Conservation (phyloP, 306 rosid species). For the Casuarina equisetifolia region DNA sequence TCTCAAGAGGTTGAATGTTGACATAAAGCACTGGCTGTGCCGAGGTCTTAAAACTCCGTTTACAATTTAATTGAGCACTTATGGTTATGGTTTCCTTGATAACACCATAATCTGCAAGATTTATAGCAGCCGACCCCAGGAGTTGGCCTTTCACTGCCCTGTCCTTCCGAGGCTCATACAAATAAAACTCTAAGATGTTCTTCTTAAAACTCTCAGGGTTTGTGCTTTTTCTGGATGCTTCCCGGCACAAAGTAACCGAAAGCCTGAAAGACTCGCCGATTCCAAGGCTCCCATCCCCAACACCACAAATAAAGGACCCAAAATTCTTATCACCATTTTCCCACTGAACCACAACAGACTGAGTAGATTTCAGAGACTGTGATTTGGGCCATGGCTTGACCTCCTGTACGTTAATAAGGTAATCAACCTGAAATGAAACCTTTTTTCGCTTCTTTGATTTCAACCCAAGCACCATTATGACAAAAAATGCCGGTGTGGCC, state of each 20-base stretch:
- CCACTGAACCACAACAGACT: constrained; percentile 69
- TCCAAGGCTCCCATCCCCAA: constrained; percentile 47
- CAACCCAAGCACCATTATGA: constrained; percentile 76
- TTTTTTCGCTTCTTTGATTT: constrained; percentile 63
- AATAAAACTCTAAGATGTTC: constrained; percentile 58
- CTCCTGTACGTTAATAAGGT: constrained; percentile 60
- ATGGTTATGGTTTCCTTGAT: constrained; percentile 45
- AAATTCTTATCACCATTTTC: constrained; percentile 58
- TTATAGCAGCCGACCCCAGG: constrained; percentile 59
- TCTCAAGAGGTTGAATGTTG: constrained; percentile 58
- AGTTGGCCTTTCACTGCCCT: constrained; percentile 57
- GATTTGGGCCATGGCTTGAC: constrained; percentile 81
- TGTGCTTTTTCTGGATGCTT: constrained; percentile 52
- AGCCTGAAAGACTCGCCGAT: constrained; percentile 59
- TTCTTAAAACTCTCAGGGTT: constrained; percentile 53
- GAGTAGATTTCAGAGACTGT: constrained; percentile 48
- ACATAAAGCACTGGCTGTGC: constrained; percentile 56
- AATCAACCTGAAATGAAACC: constrained; percentile 52
- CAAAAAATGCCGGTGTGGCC: constrained; percentile 20
- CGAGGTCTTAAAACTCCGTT: constrained; percentile 56
- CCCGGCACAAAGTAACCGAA: constrained; percentile 44
- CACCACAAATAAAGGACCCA: constrained; percentile 41
- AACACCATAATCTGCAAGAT: constrained; percentile 70
- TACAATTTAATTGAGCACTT: constrained; percentile 49
- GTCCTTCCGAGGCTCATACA: constrained; percentile 55